These are phyloP conservation scores for Verticillium tricorpus DNA, from an alignment of 2,329 filamentous ascomycete species.

Conservation along the genomic window DNA sequence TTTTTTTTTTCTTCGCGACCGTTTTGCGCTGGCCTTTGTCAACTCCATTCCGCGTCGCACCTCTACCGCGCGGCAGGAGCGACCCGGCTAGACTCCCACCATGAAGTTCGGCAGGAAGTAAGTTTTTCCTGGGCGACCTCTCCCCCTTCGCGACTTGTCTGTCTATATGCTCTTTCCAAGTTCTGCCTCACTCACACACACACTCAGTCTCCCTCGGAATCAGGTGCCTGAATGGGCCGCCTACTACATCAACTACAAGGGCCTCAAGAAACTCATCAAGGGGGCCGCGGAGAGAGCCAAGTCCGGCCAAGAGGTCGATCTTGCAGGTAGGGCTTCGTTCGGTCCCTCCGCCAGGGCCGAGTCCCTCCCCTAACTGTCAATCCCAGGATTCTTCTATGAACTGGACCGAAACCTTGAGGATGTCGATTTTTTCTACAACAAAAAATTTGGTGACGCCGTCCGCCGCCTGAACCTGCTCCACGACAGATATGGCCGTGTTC, in stretches of 20 bases:
- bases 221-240: conserved; percentile 85
- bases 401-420: conserved; percentile 96
- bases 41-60: background rate
- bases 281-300: conserved; percentile 61
- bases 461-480: conserved; percentile 82
- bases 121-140: conserved; percentile 18
- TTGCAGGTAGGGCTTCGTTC: conserved; percentile 64
- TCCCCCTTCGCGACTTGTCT: background rate
- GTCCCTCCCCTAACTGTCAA: conserved; percentile 31
- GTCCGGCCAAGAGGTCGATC: conserved; percentile 72
- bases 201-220: conserved; percentile 63
- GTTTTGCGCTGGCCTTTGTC: background rate
- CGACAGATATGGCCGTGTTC: conserved; percentile 75
- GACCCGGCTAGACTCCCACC: conserved; percentile 12
- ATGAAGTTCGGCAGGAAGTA: conserved; percentile 65
- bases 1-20: background rate
- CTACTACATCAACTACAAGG: conserved; percentile 85
- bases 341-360: conserved; percentile 17
- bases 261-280: conserved; percentile 93
- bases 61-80: background rate
- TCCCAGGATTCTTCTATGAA: conserved; percentile 88
- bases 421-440: conserved; percentile 95
- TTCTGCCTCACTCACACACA: conserved; percentile 19
- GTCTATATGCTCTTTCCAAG: background rate
- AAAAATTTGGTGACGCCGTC: conserved; percentile 81